These are phyloP conservation scores for Acer campestre DNA, from an alignment of 345 rosid species.

Conservation along the genomic window DNA sequence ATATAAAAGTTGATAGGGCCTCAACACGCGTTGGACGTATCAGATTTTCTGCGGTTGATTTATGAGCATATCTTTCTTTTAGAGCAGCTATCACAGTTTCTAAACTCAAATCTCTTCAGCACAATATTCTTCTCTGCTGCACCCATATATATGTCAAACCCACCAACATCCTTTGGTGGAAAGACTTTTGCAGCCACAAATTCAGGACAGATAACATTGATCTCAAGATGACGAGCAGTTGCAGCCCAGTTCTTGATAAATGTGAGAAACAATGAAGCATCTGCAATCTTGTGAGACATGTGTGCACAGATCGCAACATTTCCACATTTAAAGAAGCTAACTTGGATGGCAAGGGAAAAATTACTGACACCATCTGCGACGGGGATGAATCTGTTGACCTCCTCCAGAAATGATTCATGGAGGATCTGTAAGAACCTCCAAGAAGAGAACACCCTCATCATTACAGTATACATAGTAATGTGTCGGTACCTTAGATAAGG, in stretches of 20 bases:
- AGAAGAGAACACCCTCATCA: not conserved
- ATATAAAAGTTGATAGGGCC: constrained; percentile 45
- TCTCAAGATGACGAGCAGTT: constrained; percentile 16
- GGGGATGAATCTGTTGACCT: not conserved
- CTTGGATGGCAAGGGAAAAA: not conserved
- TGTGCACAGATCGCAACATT: not conserved
- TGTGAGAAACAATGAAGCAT: constrained; percentile 3
- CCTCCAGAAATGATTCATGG: not conserved
- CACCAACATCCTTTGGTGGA: constrained; percentile 38
- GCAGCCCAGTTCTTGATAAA: constrained; percentile 14
- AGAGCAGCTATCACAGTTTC: constrained; percentile 28
- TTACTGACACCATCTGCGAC: not conserved
- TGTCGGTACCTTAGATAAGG: not conserved
- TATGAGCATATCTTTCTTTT: constrained; percentile 21
- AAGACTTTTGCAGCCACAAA: constrained; percentile 40
- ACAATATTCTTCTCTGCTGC: constrained; percentile 36
- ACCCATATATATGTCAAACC: constrained; percentile 18
- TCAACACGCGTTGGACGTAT: constrained; percentile 37
- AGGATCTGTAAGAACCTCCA: constrained; percentile 9
- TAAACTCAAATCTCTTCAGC: constrained; percentile 43
- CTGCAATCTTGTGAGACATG: constrained; percentile 5
- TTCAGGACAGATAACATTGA: constrained; percentile 7
- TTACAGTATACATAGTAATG: constrained; percentile 1
- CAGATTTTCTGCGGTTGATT: not conserved
- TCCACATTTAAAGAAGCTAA: constrained; percentile 3